Conservation (phyloP, 768 basidiomycete species). For the Rossbeevera mucosa region DNA sequence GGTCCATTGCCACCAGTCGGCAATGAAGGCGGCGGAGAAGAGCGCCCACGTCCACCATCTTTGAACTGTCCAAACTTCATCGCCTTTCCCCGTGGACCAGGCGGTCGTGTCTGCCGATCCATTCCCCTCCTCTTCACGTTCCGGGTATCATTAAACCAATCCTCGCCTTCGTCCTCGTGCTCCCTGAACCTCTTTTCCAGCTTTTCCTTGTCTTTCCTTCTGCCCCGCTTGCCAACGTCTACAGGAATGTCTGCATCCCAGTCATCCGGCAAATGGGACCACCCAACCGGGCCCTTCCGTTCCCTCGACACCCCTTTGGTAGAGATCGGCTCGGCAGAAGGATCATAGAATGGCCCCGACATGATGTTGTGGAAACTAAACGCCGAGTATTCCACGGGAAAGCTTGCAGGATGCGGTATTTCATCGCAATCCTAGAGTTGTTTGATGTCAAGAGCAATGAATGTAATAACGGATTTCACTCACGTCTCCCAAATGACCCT, state of each 20-base stretch:
- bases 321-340: slow-evolving; percentile 29
- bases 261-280: slow-evolving; percentile 34
- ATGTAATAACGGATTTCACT: slow-evolving; percentile 24
- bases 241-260: slow-evolving; percentile 47
- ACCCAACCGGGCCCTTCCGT: slow-evolving; percentile 21
- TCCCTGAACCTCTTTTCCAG: slow-evolving; percentile 49
- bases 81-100: slow-evolving; percentile 27
- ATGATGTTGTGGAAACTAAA: slow-evolving; percentile 60
- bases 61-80: slow-evolving; percentile 36
- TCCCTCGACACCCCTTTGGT: slow-evolving; percentile 40
- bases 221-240: slow-evolving; percentile 63
- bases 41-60: slow-evolving; percentile 24
- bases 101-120: slow-evolving; percentile 10
- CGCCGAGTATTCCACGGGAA: slow-evolving; percentile 55
- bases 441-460: not conserved
- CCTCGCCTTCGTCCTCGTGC: slow-evolving; percentile 54
- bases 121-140: slow-evolving; percentile 29
- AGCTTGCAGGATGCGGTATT: slow-evolving; percentile 35
- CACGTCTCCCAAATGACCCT: slow-evolving; percentile 79
- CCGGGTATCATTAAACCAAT: slow-evolving; percentile 57
- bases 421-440: slow-evolving; percentile 57
- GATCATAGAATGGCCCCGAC: slow-evolving; percentile 63
- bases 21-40: slow-evolving; percentile 13
- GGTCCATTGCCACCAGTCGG: slow-evolving; percentile 17
- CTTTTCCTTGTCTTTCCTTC: slow-evolving; percentile 53